Evolutionary conservation across 129 eudicot genomes (phyloP).

Genomic region (Calendula officinalis): DNA sequence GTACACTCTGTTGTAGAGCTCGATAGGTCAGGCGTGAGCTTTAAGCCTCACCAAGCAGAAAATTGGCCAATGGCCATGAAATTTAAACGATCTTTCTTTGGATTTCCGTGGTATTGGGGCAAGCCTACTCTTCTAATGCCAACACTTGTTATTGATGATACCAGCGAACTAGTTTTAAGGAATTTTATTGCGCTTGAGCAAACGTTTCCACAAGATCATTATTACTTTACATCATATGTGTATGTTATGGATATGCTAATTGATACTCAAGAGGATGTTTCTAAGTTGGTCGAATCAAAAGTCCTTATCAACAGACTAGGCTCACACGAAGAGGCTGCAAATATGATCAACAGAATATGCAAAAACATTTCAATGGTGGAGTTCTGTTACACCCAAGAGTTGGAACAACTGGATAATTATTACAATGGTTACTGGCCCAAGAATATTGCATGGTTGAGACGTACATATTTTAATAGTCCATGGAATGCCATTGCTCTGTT

Average conservation of each 20-base stretch:
- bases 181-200: conserved; percentile 29
- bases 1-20: conserved; percentile 14
- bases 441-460: too few species aligned
- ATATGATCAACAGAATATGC: conserved; percentile 19
- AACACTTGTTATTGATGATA: neutral
- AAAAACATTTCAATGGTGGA: neutral
- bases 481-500: conserved; percentile 10
- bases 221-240: conserved; percentile 11
- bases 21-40: conserved; percentile 9
- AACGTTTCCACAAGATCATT: neutral
- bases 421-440: neutral
- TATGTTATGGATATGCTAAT: neutral
- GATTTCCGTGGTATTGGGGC: conserved; percentile 4
- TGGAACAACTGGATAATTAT: neutral
- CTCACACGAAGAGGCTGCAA: neutral
- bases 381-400: neutral
- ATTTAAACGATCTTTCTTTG: neutral
- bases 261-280: conserved; percentile 2
- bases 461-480: conserved; percentile 4
- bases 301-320: neutral
- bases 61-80: neutral
- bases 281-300: neutral
- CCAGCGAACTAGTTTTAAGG: conserved; percentile 17
- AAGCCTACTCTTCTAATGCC: conserved; percentile 17
- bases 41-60: neutral